Evolutionary conservation across 2,329 filamentous ascomycete genomes (phyloP), one percentile per base, ranked within the genome.

Genomic region (Colletotrichum cereale): DNA sequence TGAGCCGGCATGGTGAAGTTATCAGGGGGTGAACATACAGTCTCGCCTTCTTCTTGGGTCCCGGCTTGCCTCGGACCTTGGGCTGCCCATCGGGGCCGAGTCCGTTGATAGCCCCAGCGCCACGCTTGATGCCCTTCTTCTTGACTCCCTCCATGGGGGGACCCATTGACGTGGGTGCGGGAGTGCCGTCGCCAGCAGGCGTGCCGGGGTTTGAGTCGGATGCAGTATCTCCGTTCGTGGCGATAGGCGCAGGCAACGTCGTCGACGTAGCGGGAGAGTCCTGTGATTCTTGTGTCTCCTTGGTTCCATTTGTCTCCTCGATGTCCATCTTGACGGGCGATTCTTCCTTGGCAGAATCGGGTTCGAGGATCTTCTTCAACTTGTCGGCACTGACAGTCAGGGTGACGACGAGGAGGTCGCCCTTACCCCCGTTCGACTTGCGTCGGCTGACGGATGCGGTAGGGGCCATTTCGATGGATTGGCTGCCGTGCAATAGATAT

Each of bases 1-100:
- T 67, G 42, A 29, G 55, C 38, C 44, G 8, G 65, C 48, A 63
- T 18, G 66, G 24, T 21, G 26, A 53, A 24, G 31, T 7, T 21
- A 34, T 36, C 36, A 21, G 52, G 65, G 34, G 38, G 62, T 31
- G 65, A 38, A 92, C 95, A 84, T 92, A 98, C 96, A 97, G 84
- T 87, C 93, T 91, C 75, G 93, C 91, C 85, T 97, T 97, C 90
- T 98, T 97, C 89, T 98, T 98, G 0, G 96, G 96, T 8, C 96
- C 96, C 8, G 96, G 96, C 85, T 97, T 97, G 79, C 93, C 93
- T 79, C 93, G 87, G 66, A 91, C 86, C 82, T 93, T 95, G n/a
- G 91, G 86, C 34, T 84, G 79, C 42, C 85, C 86, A 74, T 95
- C 93, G 80, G 84, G 82, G 83, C 85, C 77, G 73, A 83, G 82